Percentiles rank a stretch among this genome's conserved stretches.
Evolutionary conservation across 768 basidiomycete species (phyloP).

Genomic region (Solioccasus polychromus): DNA sequence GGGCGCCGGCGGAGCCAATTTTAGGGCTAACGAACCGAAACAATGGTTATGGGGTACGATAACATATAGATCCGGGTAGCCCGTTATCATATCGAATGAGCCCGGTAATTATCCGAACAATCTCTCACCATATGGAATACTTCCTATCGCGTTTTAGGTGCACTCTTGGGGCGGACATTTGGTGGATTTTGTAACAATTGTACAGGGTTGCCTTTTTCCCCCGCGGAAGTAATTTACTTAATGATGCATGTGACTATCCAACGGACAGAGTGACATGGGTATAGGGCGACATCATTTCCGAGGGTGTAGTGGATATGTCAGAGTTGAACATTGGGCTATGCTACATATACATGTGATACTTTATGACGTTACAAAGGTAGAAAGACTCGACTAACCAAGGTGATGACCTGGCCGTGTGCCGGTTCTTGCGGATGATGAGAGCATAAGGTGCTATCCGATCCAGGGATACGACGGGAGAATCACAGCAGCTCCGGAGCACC

Average conservation of each 20-base stretch:
- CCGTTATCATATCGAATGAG: slow-evolving; percentile 10
- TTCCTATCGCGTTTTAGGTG: slow-evolving; percentile 7
- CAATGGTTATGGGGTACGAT: slow-evolving; percentile 22
- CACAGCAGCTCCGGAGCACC: background rate
- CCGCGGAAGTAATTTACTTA: slow-evolving; percentile 8
- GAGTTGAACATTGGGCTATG: background rate
- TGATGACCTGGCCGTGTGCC: background rate
- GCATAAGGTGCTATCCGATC: background rate
- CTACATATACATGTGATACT: slow-evolving; percentile 1
- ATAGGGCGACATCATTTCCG: slow-evolving; percentile 13
- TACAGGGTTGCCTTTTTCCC: slow-evolving; percentile 1
- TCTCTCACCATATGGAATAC: slow-evolving; percentile 6
- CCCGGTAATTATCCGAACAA: background rate
- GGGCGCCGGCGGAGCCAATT: slow-evolving; percentile 3
- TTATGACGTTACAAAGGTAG: too few relatives aligned
- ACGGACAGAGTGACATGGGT: background rate
- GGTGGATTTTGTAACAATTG: slow-evolving; percentile 1
- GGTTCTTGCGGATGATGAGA: background rate
- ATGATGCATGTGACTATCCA: slow-evolving; percentile 2
- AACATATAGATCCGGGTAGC: slow-evolving; percentile 14
- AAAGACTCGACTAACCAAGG: background rate
- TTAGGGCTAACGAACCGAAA: slow-evolving; percentile 20
- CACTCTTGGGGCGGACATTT: slow-evolving; percentile 9
- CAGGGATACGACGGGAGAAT: background rate
- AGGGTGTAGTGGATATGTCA: slow-evolving; percentile 3